A percentile compares a stretch with the other conserved stretches of the same genome.
Evolutionary conservation across 2,329 filamentous ascomycete species (phyloP).

Genomic region (Colletotrichum salicis): DNA sequence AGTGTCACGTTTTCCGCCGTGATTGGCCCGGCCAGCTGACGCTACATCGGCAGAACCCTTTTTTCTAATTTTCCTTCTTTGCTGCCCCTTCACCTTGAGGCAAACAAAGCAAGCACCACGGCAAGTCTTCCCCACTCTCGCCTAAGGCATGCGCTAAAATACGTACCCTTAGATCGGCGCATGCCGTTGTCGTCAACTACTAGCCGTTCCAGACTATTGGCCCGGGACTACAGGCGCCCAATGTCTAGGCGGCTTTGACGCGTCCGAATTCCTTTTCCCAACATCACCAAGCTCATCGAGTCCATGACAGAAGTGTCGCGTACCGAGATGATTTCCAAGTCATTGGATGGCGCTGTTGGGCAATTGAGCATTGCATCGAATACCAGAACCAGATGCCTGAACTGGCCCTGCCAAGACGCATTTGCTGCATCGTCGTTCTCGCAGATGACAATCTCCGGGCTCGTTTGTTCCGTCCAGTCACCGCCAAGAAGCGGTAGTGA

Average conservation of each 20-base stretch:
- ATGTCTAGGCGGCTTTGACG: conserved; percentile 9
- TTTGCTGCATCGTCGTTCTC: background rate
- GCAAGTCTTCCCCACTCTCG: conserved; percentile 29
- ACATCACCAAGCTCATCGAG: background rate
- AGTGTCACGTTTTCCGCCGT: conserved; percentile 16
- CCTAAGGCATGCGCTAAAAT: conserved; percentile 13
- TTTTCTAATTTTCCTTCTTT: conserved; percentile 29
- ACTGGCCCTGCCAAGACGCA: background rate
- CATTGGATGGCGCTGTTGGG: background rate
- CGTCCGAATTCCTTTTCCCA: conserved; percentile 9
- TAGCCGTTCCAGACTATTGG: conserved; percentile 27
- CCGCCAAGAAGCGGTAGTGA: conserved; percentile 1
- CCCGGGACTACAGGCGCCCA: conserved; percentile 26
- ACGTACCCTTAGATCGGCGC: conserved; percentile 30
- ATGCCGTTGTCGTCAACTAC: conserved; percentile 26
- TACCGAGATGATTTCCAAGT: background rate
- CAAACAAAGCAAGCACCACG: conserved; percentile 22
- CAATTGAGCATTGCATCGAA: background rate
- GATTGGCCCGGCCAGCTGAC: conserved; percentile 25
- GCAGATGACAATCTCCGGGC: background rate
- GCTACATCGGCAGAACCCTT: conserved; percentile 34
- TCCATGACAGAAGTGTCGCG: background rate
- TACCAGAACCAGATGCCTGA: background rate
- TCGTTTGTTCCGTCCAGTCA: background rate
- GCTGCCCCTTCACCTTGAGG: conserved; percentile 23